Evolutionary conservation across 2,329 filamentous ascomycete genomes (phyloP).

Genomic region (Penicillium sp.): DNA sequence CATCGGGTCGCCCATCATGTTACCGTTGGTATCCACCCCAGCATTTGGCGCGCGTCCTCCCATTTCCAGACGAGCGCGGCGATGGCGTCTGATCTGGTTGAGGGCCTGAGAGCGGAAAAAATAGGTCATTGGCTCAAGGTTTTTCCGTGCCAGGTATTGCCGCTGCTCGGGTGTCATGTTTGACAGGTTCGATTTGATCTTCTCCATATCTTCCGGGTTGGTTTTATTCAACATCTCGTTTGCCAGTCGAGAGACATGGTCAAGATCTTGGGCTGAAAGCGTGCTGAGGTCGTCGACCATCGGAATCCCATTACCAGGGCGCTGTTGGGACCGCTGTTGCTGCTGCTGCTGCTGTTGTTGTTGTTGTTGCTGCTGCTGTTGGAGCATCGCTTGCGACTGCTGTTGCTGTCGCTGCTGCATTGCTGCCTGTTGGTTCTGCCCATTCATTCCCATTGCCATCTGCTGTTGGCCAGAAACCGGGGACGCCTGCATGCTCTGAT

Average conservation of each 20-base stretch:
- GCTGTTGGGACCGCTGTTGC: slow-evolving; percentile 36
- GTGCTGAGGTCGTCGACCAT: slow-evolving; percentile 37
- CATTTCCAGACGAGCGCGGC: slow-evolving; percentile 34
- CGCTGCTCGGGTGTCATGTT: slow-evolving; percentile 50
- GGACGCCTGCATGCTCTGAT: slow-evolving; percentile 52
- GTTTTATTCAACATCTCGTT: slow-evolving; percentile 49
- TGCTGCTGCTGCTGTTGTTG: slow-evolving; percentile 23
- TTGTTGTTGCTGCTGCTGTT: slow-evolving; percentile 25
- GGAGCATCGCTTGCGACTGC: slow-evolving; percentile 31
- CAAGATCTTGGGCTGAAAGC: slow-evolving; percentile 43
- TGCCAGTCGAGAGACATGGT: slow-evolving; percentile 49
- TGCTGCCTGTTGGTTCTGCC: slow-evolving; percentile 33
- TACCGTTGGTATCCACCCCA: slow-evolving; percentile 31
- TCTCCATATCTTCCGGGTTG: slow-evolving; percentile 47
- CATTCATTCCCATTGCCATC: slow-evolving; percentile 39
- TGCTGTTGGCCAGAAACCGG: slow-evolving; percentile 46
- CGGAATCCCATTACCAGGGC: slow-evolving; percentile 27
- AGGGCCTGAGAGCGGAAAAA: slow-evolving; percentile 53
- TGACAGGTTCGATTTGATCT: slow-evolving; percentile 49
- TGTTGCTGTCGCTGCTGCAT: slow-evolving; percentile 38
- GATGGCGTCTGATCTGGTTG: slow-evolving; percentile 41
- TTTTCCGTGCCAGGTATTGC: slow-evolving; percentile 45
- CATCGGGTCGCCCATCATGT: slow-evolving; percentile 40
- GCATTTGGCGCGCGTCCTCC: slow-evolving; percentile 32
- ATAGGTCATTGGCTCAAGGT: slow-evolving; percentile 52